Evolutionary conservation across 768 basidiomycete genomes (phyloP).

Genomic region (Suillus luteus): DNA sequence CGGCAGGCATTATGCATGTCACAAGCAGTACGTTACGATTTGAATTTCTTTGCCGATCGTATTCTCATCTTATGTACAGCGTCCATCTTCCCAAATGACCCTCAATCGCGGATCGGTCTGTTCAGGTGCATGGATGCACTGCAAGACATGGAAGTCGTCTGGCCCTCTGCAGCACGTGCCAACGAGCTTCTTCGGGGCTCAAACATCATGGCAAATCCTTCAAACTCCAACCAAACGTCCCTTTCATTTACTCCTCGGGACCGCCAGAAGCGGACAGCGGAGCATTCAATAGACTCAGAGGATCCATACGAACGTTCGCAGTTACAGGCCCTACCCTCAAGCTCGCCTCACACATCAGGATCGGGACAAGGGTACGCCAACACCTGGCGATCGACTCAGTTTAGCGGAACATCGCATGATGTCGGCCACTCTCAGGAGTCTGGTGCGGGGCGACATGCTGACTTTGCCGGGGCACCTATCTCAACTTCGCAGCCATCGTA

Average conservation of each 20-base stretch:
- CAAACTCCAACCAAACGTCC: background rate
- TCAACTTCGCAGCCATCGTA: slow-evolving; percentile 33
- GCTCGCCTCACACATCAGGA: slow-evolving; percentile 9
- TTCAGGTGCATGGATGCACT: slow-evolving; percentile 68
- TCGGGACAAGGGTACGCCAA: slow-evolving; percentile 27
- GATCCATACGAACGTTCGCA: slow-evolving; percentile 29
- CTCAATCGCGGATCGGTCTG: slow-evolving; percentile 67
- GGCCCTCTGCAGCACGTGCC: slow-evolving; percentile 78
- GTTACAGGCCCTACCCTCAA: slow-evolving; percentile 15
- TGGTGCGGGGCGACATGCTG: slow-evolving; percentile 12
- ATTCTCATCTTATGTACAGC: slow-evolving; percentile 40
- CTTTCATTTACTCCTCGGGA: slow-evolving; percentile 25
- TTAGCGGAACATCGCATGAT: slow-evolving; percentile 8
- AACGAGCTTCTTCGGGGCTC: slow-evolving; percentile 71
- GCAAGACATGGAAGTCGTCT: slow-evolving; percentile 63
- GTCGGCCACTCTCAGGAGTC: slow-evolving; percentile 3
- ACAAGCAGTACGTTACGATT: slow-evolving; percentile 55
- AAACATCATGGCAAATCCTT: slow-evolving; percentile 38
- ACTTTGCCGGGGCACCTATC: slow-evolving; percentile 12
- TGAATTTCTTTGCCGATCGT: background rate
- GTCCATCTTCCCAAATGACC: slow-evolving; percentile 63
- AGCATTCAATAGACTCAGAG: slow-evolving; percentile 47
- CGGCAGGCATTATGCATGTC: slow-evolving; percentile 79
- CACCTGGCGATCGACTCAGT: slow-evolving; percentile 34
- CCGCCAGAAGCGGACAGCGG: slow-evolving; percentile 62